Evolutionary conservation across 1,139 yeast genomes (phyloP), one percentile per base, ranked within the genome.

Genomic region (Blastobotrys arbuscula): DNA sequence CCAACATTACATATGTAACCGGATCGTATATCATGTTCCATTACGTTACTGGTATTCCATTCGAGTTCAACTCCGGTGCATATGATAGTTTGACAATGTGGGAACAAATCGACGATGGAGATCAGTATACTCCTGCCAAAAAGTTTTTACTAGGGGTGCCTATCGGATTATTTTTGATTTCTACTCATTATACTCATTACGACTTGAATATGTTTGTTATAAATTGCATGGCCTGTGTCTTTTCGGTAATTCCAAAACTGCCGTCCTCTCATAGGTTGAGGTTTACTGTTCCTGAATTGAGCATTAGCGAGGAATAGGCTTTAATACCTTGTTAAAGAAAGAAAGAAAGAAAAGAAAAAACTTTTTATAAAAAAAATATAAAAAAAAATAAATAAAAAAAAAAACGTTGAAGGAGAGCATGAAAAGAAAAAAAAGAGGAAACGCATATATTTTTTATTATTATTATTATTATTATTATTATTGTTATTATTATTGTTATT

Each of bases 81-180:
- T 92, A 85, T 67, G 98, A 92, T 66, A 84, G 88, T 63, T 76
- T 92, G 60, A 92, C 97, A 26, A 87, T 92, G 97, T 92, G 98
- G 98, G 98, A 92, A 68, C 98, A 92, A 69, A 84, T 92, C 56
- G 97, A 92, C 67, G 84, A 90, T 61, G 98, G 97, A 53, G 97
- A 89, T 64, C 95, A 89, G 66, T 92, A 90, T 66, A 92, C 98
- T 0, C 98, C 98, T 5, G 82, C 96, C 24, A 89, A 92, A 73
- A 92, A 92, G 69, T 92, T 89, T 63, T 73, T 92, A 59, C 78
- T 90, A 72, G 81, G 87, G 52, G 96, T 92, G 15, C 98, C 98
- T 36, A 86, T 92, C 57, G 83, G 81, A 9, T 74, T 92, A 61
- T 92, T 92, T 62, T 75, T 92, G 59, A 75, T 89, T 46, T 82